Base-by-base conservation (phyloP, 345 rosid genomes). In the Heritiera littoralis region DNA sequence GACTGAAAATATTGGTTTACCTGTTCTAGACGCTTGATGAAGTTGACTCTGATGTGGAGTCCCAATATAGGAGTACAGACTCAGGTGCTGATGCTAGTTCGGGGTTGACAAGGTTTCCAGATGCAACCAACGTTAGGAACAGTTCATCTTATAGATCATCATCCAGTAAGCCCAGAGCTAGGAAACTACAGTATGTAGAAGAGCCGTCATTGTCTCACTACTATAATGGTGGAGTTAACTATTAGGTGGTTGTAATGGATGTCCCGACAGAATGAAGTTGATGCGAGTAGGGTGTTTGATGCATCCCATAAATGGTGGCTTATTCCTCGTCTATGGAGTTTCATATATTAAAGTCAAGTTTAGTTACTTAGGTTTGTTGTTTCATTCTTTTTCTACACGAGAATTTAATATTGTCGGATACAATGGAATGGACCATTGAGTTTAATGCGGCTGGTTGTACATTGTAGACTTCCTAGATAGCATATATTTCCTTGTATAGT, bases 21-120 rank as follows among this genome's bases (percentile, higher is more conserved):
- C 65, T 75, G 40, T 77, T 80, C 43, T 48, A 84, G 89, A 59
- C 78, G 12, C 79, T 84, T 12, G 75, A 64, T 41, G 83, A 78
- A 65, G 84, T 86, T 55, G 82, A 80, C 74, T 82, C 72, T n/a
- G 84, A 78, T 9, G 79, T 80, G 45, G 80, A 78, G 9, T 51
- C 67, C 30, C 75, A 67, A 54, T 63, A 35, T 45, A 23, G 59
- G 46, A 55, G 74, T 63, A 43, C 79, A 78, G 71, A 18, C 69
- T 10, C 35, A 7, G 38, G 14, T 23, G 56, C 66, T 41, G 74
- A 76, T 74, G 63, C 30, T 66, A 55, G 48, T 51, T 17, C 64
- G 11, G 72, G 72, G 54, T 67, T 73, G 78, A 51, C 86, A 60
- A 79, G 35, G 20, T 55, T 54, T 32, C 17, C 63, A 10, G 76